Base-by-base conservation (phyloP, 2,329 filamentous ascomycete genomes). In the Beauveria pseudobassiana region DNA sequence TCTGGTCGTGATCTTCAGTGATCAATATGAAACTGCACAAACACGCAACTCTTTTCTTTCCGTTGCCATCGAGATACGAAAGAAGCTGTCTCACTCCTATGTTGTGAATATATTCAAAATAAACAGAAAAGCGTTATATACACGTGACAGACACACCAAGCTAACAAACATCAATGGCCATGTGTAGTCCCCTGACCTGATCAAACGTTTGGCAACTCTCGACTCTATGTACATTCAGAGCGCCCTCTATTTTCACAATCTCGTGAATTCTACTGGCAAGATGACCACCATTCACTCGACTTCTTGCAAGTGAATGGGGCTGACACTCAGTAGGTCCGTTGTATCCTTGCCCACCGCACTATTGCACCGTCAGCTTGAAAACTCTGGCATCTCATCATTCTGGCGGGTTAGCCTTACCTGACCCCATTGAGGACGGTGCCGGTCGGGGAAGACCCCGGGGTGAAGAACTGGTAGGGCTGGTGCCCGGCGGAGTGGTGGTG, bases 211-310 rank as follows among this genome's bases (percentile, higher is more conserved):
- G 38, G 38, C 38, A 46, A 22, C n/a, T 24, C 57, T 45, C 20
- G 3, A 28, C 20, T 14, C 14, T 55, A 54, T 54, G 28, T 55
- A 61, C 59, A 59, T 30, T 28, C 22, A 34, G 40, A 60, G 49
- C 18, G n/a, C 26, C 40, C 12, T 43, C 45, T 22, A 8, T 59
- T 24, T 30, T 28, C 8, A 3, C 34, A 4, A 24, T n/a, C 16
- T 20, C 9, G 18, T 7, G 9, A 2, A 8, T 8, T 24, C 26
- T 52, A 63, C 38, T 61, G 51, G 58, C 62, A 63, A 18, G 57
- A 63, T 9, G 62, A 63, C 62, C 62, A 63, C 57, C 57, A 61
- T 20, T 55, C 51, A 28, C 57, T 52, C 51, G 24, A 48, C 43
- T 57, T 46, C n/a, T 42, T 30, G 42, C 62, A 63, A 16, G 45